Percentiles rank a stretch among this genome's conserved stretches.
phyloP scores from a whole-genome alignment of 208 protist genomes.

The Leptomonas pyrrhocoris region DNA sequence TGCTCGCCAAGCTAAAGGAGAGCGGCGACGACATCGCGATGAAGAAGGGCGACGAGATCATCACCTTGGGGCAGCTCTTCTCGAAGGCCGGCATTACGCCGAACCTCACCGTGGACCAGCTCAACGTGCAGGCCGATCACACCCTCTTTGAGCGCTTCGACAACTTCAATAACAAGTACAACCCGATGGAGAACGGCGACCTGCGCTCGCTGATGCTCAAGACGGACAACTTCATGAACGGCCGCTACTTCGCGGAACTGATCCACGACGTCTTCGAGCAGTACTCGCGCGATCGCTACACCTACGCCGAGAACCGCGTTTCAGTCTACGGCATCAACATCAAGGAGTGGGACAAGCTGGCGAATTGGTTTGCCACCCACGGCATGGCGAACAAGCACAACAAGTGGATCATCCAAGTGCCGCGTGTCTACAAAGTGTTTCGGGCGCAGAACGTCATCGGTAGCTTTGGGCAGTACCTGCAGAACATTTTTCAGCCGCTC shows the following conservation, averaged over 20 bases:
- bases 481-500: slow-evolving; percentile 98
- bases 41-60: slow-evolving; percentile 81
- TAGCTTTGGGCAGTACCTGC: slow-evolving; percentile 96
- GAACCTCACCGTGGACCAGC: slow-evolving; percentile 95
- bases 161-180: slow-evolving; percentile 99
- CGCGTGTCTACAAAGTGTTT: slow-evolving; percentile 95
- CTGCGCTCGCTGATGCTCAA: slow-evolving; percentile 98
- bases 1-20: slow-evolving; percentile 93
- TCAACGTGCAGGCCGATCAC: slow-evolving; percentile 96
- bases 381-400: slow-evolving; percentile 96
- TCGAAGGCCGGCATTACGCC: slow-evolving; percentile 85
- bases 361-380: slow-evolving; percentile 96
- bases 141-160: slow-evolving; percentile 98
- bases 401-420: slow-evolving; percentile 98
- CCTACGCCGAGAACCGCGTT: slow-evolving; percentile 93
- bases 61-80: slow-evolving; percentile 89
- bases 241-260: slow-evolving; percentile 97
- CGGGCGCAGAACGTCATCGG: slow-evolving; percentile 88
- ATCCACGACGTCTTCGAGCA: slow-evolving; percentile 96
- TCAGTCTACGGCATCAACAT: slow-evolving; percentile 93
- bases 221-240: slow-evolving; percentile 98
- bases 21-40: slow-evolving; percentile 93
- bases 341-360: slow-evolving; percentile 96
- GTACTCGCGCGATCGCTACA: slow-evolving; percentile 96
- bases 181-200: slow-evolving; percentile 94